phyloP scores from a whole-genome alignment of 805 yeast genomes.

The Candida silvatica region DNA sequence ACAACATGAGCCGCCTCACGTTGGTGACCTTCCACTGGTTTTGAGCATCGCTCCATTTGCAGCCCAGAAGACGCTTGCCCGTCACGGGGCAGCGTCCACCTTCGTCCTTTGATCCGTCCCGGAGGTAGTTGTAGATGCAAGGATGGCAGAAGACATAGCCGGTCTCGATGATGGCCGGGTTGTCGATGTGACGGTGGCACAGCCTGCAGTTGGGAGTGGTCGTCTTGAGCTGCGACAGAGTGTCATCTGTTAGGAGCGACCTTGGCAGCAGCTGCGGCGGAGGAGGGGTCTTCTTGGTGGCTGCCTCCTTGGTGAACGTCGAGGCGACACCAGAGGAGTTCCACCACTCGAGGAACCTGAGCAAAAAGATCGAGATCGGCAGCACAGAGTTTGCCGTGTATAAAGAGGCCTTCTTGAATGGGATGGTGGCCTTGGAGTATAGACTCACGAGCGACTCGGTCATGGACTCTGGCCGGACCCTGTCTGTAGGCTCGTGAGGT shows the following conservation, averaged over 20 bases:
- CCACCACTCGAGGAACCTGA: constrained; percentile 94
- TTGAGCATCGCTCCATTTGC: constrained; percentile 49
- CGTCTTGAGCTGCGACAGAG: constrained; percentile 13
- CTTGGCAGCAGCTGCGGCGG: constrained; percentile 15
- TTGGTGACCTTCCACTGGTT: constrained; percentile 71
- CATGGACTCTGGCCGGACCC: constrained; percentile 28
- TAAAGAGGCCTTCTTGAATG: constrained; percentile 18
- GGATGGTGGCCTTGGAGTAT: constrained; percentile 9
- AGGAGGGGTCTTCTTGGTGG: constrained; percentile 8
- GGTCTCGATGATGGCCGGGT: constrained; percentile 85
- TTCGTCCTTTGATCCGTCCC: constrained; percentile 32
- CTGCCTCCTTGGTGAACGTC: constrained; percentile 41
- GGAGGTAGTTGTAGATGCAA: constrained; percentile 64
- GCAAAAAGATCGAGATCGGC: constrained; percentile 73
- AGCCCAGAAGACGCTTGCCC: constrained; percentile 61
- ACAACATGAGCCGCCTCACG: constrained; percentile 64
- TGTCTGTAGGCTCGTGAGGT: not conserved
- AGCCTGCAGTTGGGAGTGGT: constrained; percentile 49
- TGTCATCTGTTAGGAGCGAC: constrained; percentile 4
- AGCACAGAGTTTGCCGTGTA: constrained; percentile 37
- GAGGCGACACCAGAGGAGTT: constrained; percentile 59
- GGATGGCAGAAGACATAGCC: constrained; percentile 87
- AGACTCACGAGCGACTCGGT: constrained; percentile 25
- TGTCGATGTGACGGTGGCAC: constrained; percentile 54
- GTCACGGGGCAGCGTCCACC: constrained; percentile 85